These are phyloP conservation scores for Lactarius psammicola DNA, from an alignment of 768 basidiomycete species.

Conservation along the genomic window DNA sequence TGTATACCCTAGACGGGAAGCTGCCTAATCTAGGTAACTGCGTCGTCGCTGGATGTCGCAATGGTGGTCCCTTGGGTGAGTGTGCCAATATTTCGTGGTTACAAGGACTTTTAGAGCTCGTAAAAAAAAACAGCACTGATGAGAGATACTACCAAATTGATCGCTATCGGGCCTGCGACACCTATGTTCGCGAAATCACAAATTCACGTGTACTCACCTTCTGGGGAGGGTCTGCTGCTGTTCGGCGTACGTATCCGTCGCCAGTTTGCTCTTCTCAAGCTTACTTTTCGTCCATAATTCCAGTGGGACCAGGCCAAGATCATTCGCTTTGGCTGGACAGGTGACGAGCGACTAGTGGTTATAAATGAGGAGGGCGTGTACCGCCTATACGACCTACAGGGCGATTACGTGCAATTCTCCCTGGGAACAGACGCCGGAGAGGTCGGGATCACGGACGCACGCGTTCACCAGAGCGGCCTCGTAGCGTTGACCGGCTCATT, in stretches of 20 bases:
- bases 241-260: constrained; percentile 63
- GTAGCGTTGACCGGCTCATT: constrained; percentile 80
- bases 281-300: constrained; percentile 27
- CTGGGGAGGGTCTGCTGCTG: constrained; percentile 67
- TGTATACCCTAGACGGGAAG: constrained; percentile 81
- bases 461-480: constrained; percentile 82
- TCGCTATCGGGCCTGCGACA: constrained; percentile 62
- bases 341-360: constrained; percentile 77
- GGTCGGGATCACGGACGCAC: constrained; percentile 79
- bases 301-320: constrained; percentile 93
- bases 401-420: constrained; percentile 82
- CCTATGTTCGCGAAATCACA: constrained; percentile 68
- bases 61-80: constrained; percentile 88
- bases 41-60: constrained; percentile 73
- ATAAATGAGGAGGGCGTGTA: constrained; percentile 92
- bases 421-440: constrained; percentile 81
- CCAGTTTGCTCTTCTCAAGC: constrained; percentile 6
- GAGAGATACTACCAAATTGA: constrained; percentile 77
- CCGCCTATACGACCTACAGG: constrained; percentile 83
- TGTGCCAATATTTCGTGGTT: constrained; percentile 10
- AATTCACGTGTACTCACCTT: constrained; percentile 83
- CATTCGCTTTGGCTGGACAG: constrained; percentile 79
- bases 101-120: constrained; percentile 3
- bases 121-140: constrained; percentile 62
- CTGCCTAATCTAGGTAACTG: constrained; percentile 78